A percentile compares a stretch with the other conserved stretches of the same genome.
Conservation (phyloP, 306 rosid species). For the Oxytropis ochrocephala region DNA sequence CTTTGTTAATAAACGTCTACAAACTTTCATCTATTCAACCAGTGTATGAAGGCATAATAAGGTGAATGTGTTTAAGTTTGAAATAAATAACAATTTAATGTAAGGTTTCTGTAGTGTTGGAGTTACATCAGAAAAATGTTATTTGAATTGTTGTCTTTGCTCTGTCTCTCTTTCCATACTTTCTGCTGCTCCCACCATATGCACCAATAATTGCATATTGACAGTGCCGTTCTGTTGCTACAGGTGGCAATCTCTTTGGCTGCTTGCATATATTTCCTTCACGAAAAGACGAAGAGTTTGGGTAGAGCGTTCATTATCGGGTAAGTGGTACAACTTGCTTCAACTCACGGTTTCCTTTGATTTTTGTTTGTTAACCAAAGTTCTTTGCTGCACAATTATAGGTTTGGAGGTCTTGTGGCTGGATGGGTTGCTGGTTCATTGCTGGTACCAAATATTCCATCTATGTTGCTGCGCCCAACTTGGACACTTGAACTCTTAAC, state of each 20-base stretch:
- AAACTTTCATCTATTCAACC: not conserved
- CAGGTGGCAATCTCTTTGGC: slow-evolving; percentile 95
- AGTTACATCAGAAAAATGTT: not conserved
- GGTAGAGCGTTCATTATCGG: slow-evolving; percentile 75
- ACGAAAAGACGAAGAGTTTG: slow-evolving; percentile 91
- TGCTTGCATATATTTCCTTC: slow-evolving; percentile 93
- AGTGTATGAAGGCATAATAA: not conserved
- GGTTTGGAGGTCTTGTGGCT: slow-evolving; percentile 73
- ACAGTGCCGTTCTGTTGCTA: slow-evolving; percentile 7
- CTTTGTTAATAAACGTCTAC: not conserved
- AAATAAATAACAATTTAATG: not conserved
- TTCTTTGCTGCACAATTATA: slow-evolving; percentile 27
- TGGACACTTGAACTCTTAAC: slow-evolving; percentile 90
- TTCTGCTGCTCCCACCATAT: not conserved
- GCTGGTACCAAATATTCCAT: slow-evolving; percentile 71
- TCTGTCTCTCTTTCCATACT: not conserved
- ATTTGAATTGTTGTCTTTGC: not conserved
- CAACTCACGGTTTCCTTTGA: not conserved
- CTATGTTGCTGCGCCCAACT: slow-evolving; percentile 66
- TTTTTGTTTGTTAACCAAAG: not conserved
- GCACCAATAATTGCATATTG: not conserved
- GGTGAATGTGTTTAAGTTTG: not conserved
- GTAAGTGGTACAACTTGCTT: slow-evolving; percentile 34
- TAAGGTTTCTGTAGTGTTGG: not conserved
- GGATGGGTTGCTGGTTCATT: slow-evolving; percentile 91